A percentile compares a stretch with the other conserved stretches of the same genome.
These are phyloP conservation scores for Yarrowia alimentaria DNA, from an alignment of 805 yeast species.

Conservation along the genomic window DNA sequence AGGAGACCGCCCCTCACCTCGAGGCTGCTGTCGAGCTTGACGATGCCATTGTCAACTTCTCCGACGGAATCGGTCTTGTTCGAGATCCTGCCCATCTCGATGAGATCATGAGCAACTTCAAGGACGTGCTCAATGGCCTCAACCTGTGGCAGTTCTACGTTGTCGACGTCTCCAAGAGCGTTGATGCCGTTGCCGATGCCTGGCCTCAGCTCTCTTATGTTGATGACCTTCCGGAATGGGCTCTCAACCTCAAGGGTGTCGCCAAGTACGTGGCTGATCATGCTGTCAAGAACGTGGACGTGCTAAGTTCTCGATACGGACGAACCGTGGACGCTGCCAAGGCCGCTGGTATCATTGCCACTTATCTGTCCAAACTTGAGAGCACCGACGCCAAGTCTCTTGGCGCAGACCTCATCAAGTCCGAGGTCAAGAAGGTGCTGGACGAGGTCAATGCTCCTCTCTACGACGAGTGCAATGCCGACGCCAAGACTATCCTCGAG, in stretches of 20 bases:
- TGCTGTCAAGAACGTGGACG: slow-evolving; percentile 43
- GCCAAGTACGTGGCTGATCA: slow-evolving; percentile 46
- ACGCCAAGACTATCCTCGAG: slow-evolving; percentile 57
- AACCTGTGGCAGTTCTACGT: slow-evolving; percentile 89
- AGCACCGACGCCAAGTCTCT: slow-evolving; percentile 36
- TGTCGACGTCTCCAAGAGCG: slow-evolving; percentile 51
- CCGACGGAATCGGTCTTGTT: slow-evolving; percentile 61
- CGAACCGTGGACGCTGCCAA: slow-evolving; percentile 53
- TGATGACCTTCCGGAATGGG: slow-evolving; percentile 31
- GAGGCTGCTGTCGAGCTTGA: slow-evolving; percentile 83
- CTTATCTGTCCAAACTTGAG: slow-evolving; percentile 34
- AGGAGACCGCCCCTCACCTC: slow-evolving; percentile 85
- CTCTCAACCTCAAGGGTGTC: slow-evolving; percentile 44
- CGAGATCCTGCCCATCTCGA: slow-evolving; percentile 54
- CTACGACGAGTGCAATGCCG: slow-evolving; percentile 74
- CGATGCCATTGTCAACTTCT: slow-evolving; percentile 60
- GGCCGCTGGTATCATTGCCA: slow-evolving; percentile 54
- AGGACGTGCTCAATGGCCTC: slow-evolving; percentile 59
- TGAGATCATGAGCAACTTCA: slow-evolving; percentile 63
- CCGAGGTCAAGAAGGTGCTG: slow-evolving; percentile 52
- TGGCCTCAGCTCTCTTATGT: slow-evolving; percentile 29
- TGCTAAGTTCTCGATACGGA: slow-evolving; percentile 52
- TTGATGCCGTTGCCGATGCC: slow-evolving; percentile 39
- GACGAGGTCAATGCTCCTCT: slow-evolving; percentile 76
- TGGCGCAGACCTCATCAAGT: slow-evolving; percentile 35